Evolutionary conservation across 75 land plant species (phyloP), one percentile per base, ranked within the genome.

Genomic region (Pinus tabuliformis): DNA sequence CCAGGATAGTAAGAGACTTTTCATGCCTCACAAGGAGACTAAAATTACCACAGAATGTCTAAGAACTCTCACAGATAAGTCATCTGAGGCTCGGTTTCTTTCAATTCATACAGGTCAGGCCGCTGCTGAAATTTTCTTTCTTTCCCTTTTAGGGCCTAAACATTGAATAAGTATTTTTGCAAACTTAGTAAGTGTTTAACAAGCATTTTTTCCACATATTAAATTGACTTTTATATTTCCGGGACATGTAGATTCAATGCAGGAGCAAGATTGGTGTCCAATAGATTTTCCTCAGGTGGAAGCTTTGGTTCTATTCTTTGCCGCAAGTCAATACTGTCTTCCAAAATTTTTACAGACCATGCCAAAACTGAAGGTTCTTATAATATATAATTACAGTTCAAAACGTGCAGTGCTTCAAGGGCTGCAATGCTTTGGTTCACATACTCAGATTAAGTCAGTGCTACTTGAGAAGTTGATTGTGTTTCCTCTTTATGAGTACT

Each of bases 91-190:
- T 18, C 88, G 79, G 59, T 39, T 90, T 76, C 84, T 90, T 37
- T 90, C 92, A 54, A 70, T 90, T 72, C 90, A 90, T 54, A 88
- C 90, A 77, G 92, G 92, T 90, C 49, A 42, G 49, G 7, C 6
- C 6, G 0, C 49, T 42, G 6, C 49, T 42, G 49, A 42, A 42
- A 42, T 6, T 42, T 42, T 5, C 6, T 42, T 42, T 42, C 49
- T 42, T 42, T 42, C 49, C 49, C 49, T 42, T 42, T 5, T 0
- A 42, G 49, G 7, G 49, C 6, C 49, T 42, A 42, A 42, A 42
- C 7, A 39, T 42, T 42, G 49, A 42, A 42, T 42, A 42, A 42
- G 49, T 42, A 42, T 42, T 42, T 5, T 42, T 42, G 49, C 49
- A 42, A 42, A 42, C 6, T 42, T 42, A 42, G 49, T 42, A 42